Conservation (phyloP, 2,329 filamentous ascomycete genomes). For the Verticillium nonalfalfae region DNA sequence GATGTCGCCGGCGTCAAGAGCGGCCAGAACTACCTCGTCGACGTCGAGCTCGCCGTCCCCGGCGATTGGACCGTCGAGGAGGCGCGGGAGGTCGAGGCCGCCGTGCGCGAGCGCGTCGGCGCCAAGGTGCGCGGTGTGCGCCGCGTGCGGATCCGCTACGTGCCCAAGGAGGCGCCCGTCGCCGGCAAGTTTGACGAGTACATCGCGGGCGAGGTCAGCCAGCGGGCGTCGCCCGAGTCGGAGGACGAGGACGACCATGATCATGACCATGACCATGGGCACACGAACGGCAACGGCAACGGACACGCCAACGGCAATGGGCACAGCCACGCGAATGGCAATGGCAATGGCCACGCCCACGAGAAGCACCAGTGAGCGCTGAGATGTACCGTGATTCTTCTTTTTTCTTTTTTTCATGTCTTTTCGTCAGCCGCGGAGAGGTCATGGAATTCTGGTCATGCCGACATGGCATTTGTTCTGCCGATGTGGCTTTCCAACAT, state of each 20-base stretch:
- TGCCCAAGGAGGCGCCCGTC: conserved; percentile 55
- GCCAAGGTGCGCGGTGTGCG: conserved; percentile 76
- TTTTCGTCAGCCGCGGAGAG: too few relatives aligned
- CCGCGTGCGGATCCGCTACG: conserved; percentile 77
- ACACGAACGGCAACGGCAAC: conserved; percentile 28
- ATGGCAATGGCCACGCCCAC: conserved; percentile 17
- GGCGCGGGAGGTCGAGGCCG: conserved; percentile 63
- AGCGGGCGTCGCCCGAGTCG: conserved; percentile 40
- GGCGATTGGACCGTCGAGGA: conserved; percentile 68
- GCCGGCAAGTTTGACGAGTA: conserved; percentile 68
- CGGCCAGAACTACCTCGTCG: conserved; percentile 92
- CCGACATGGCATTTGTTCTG: too few relatives aligned
- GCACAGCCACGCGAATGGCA: conserved; percentile 17
- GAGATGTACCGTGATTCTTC: too few relatives aligned
- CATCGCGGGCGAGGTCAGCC: conserved; percentile 56
- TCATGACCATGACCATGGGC: conserved; percentile 30
- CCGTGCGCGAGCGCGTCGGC: conserved; percentile 66
- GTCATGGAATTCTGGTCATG: too few relatives aligned
- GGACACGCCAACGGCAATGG: conserved; percentile 20
- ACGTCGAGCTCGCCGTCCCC: conserved; percentile 79
- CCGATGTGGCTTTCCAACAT: too few relatives aligned
- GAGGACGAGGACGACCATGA: conserved; percentile 45
- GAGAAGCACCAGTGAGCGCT: neutral
- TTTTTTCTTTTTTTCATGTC: too few relatives aligned
- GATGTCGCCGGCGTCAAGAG: conserved; percentile 88